Evolutionary conservation across 2,329 filamentous ascomycete species (phyloP), one percentile per base, ranked within the genome.

Genomic region (Corynespora cassiicola): DNA sequence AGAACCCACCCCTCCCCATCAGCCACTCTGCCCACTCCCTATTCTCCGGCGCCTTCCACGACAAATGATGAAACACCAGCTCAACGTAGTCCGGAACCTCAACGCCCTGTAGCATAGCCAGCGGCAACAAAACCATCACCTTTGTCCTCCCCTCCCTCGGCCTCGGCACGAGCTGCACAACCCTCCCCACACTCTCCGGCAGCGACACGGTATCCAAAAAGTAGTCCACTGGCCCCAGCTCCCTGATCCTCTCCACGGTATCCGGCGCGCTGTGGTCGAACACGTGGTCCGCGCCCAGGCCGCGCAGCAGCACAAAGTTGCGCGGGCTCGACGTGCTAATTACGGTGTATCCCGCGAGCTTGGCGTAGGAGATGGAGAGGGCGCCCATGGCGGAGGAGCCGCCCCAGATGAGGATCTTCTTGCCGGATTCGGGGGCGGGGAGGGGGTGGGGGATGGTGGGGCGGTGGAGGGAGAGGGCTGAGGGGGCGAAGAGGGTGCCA

Each of bases 401-500:
- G 18, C 70, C 73, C 69, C 70, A 76, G 10, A 76, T 58, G 5
- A 77, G 54, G 4, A 77, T 50, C 18, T 57, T 68, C 49, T 56
- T 61, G 2, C 47, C 51, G 15, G 54, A 32, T 6, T 56, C 47
- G n/a, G 25, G 40, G 2, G 39, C 41, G 1, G 46, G 50, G 4
- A 54, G 45, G n/a, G 42, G 36, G 3, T 45, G 31, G 9, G 48
- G 53, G 15, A 57, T 37, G 3, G 48, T 45, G 4, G 54, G 54
- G 7, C 39, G 39, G 18, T 47, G 42, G 42, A 50, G 29, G 7
- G 50, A 43, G 16, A 52, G 41, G 4, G 42, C 36, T 10, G 27
- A 25, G 2, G 15, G 14, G 10, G 36, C 39, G 8, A 62, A 53
- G 5, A 52, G 48, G 6, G 56, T 54, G 2, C 53, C 50, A 16